Evolutionary conservation across 768 basidiomycete genomes (phyloP).

Genomic region (Lentinula detonsa): DNA sequence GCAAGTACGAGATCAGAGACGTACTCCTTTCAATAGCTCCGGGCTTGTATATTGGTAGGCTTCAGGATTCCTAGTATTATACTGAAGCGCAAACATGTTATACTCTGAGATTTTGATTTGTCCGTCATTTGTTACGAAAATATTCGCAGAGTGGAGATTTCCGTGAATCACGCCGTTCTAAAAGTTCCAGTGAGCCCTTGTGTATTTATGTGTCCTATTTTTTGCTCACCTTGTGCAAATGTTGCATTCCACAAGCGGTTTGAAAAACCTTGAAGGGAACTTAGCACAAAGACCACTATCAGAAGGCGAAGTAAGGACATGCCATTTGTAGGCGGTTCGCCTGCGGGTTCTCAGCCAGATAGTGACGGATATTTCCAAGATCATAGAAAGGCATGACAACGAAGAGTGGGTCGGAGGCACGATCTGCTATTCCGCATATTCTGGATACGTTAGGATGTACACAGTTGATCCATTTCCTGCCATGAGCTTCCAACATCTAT

Average conservation of each 20-base stretch:
- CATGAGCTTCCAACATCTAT: slow-evolving; percentile 13
- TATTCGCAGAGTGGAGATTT: slow-evolving; percentile 18
- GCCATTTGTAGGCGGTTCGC: slow-evolving; percentile 15
- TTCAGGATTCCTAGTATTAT: slow-evolving; percentile 11
- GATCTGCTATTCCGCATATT: slow-evolving; percentile 16
- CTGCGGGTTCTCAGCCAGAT: slow-evolving; percentile 13
- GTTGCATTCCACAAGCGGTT: slow-evolving; percentile 18
- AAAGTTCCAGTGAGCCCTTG: not conserved
- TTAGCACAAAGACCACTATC: not conserved
- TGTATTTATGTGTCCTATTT: not conserved
- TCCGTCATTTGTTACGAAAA: slow-evolving; percentile 13
- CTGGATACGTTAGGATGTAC: slow-evolving; percentile 16
- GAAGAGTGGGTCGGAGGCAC: slow-evolving; percentile 17
- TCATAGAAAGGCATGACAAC: slow-evolving; percentile 14
- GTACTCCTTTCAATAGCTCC: slow-evolving; percentile 22
- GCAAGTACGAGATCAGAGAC: slow-evolving; percentile 1
- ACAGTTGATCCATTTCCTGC: slow-evolving; percentile 15
- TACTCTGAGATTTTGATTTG: slow-evolving; percentile 16
- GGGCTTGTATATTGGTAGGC: slow-evolving; percentile 21
- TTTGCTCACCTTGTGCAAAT: slow-evolving; percentile 15
- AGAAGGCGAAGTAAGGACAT: not conserved
- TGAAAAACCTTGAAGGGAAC: slow-evolving; percentile 14
- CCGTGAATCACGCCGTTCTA: slow-evolving; percentile 19
- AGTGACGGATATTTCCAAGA: slow-evolving; percentile 15
- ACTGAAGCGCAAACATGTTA: slow-evolving; percentile 16